Evolutionary conservation across 257 asterid species (phyloP).

Genomic region (Solanum clarkiae): DNA sequence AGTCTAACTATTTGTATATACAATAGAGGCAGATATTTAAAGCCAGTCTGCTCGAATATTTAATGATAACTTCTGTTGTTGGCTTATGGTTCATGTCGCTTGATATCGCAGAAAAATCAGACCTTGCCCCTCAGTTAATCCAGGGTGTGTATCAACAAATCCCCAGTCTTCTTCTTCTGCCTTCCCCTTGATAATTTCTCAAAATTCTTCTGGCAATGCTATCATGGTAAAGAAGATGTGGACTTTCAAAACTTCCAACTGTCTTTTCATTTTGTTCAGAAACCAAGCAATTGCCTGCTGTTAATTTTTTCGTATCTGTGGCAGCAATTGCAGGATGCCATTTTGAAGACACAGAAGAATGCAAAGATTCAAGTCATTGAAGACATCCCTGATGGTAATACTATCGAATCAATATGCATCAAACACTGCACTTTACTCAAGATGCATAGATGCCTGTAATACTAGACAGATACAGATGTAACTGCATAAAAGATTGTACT

Average conservation of each 20-base stretch:
- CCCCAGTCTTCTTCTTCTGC: constrained; percentile 70
- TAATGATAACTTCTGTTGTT: neutral
- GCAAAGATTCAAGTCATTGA: constrained; percentile 54
- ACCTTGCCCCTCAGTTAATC: constrained; percentile 84
- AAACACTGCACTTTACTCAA: neutral
- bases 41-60: neutral
- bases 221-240: constrained; percentile 28
- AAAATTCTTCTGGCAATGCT: constrained; percentile 29
- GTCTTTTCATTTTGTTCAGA: neutral
- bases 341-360: constrained; percentile 67
- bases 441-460: neutral
- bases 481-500: neutral
- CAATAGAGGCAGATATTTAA: neutral
- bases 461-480: neutral
- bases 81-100: neutral
- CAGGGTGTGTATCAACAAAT: constrained; percentile 70
- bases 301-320: neutral
- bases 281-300: neutral
- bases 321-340: constrained; percentile 66
- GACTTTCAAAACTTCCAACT: neutral
- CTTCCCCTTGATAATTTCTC: constrained; percentile 64
- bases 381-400: constrained; percentile 49
- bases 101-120: constrained; percentile 61
- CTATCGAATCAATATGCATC: neutral
- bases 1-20: neutral